phyloP scores from a whole-genome alignment of 495 filamentous ascomycete genomes.

The Trichoderma gamsii region DNA sequence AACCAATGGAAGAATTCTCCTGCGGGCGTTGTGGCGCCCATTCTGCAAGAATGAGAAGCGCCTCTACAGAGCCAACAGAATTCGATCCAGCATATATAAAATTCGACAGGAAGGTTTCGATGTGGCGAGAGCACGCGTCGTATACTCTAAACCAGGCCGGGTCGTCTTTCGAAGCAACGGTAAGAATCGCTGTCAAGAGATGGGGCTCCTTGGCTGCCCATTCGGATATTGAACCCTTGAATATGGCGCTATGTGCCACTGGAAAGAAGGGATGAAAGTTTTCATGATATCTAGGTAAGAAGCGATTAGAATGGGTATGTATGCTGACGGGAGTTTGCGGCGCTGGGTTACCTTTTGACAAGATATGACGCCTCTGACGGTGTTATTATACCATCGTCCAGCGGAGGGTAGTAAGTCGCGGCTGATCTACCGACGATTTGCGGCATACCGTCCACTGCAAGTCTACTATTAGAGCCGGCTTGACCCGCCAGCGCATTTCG shows the following conservation, averaged over 20 bases:
- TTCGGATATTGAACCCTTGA: conserved; percentile 43
- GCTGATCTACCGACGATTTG: neutral
- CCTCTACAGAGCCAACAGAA: conserved; percentile 59
- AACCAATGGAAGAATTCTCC: conserved; percentile 48
- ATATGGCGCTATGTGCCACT: conserved; percentile 49
- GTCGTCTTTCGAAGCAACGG: conserved; percentile 57
- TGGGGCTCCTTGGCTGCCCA: conserved; percentile 50
- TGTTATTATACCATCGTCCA: neutral
- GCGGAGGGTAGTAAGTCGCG: neutral
- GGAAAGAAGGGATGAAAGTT: conserved; percentile 60
- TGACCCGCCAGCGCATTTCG: conserved; percentile 16
- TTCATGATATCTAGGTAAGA: conserved; percentile 20
- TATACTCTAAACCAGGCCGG: conserved; percentile 51
- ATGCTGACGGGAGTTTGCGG: neutral
- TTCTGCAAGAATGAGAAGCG: conserved; percentile 55
- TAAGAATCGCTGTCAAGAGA: conserved; percentile 56
- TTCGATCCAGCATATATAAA: conserved; percentile 55
- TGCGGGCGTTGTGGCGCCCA: conserved; percentile 58
- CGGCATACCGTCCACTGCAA: neutral
- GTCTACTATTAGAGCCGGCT: conserved; percentile 16
- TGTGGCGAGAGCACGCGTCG: conserved; percentile 56
- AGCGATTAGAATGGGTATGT: neutral
- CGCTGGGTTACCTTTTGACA: neutral
- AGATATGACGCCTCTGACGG: neutral
- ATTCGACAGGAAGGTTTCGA: conserved; percentile 55